Evolutionary conservation across 805 yeast genomes (phyloP), one percentile per base, ranked within the genome.

Genomic region (Yarrowia porcina): DNA sequence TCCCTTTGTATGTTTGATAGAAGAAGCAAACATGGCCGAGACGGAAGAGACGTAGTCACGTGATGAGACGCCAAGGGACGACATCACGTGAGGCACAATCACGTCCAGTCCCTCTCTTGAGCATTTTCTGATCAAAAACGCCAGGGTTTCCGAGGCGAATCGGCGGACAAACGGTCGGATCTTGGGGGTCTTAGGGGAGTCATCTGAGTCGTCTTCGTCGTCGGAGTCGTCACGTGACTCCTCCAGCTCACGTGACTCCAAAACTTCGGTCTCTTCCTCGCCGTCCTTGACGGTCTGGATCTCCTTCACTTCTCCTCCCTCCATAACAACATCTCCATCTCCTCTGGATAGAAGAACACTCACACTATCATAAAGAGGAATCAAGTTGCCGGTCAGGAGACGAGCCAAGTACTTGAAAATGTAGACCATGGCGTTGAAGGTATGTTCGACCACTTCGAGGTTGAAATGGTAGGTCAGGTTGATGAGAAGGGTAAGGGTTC

Each of bases 131-230:
- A 93, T 77, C 63, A 93, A 76, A 69, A 88, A 94, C 0, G 97
- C 89, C 49, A 93, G 73, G 0, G 97, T 94, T 73, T 93, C 97
- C 0, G 97, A 91, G 20, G 96, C 85, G 69, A 93, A 94, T 65
- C 96, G 80, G 0, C 89, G 80, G 35, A 92, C 80, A 62, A 66
- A 71, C 66, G 87, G 84, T 27, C 83, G 83, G 67, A 86, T 87
- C n/a, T 77, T 74, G 18, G 76, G 74, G 0, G 96, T 92, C n/a
- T 30, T 47, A 18, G 39, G 56, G 8, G 13, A 15, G 20, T 32
- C 39, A 9, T 18, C 52, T 25, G 28, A 5, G 4, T 49, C 39
- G 4, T 32, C 57, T 23, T 33, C 39, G 18, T 49, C 56, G 13
- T 49, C 56, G 10, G 39, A 18, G 39, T 32, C 56, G 17, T 27